Evolutionary conservation across 805 yeast genomes (phyloP).

Genomic region (Lachancea cidri): DNA sequence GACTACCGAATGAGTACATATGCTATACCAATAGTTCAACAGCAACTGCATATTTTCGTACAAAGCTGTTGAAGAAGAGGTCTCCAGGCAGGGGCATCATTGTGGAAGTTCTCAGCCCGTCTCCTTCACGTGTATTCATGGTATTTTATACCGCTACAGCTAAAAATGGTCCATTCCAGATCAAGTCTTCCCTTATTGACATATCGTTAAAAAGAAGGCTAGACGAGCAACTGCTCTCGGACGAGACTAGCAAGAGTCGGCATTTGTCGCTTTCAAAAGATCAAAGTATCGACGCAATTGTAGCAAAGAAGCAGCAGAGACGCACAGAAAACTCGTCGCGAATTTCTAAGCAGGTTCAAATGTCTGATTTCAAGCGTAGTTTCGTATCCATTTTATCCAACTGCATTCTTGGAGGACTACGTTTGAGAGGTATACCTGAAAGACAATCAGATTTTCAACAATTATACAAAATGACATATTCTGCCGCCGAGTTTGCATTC

Average conservation of each 20-base stretch:
- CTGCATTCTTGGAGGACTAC: conserved; percentile 34
- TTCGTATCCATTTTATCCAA: conserved; percentile 32
- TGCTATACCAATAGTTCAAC: conserved; percentile 27
- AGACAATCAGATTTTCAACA: conserved; percentile 28
- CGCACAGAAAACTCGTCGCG: conserved; percentile 13
- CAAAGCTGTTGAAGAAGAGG: conserved; percentile 18
- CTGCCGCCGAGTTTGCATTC: conserved; percentile 37
- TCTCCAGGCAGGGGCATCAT: conserved; percentile 22
- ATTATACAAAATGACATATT: conserved; percentile 34
- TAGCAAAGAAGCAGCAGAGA: conserved; percentile 18
- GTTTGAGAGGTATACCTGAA: conserved; percentile 32
- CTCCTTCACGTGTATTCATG: not conserved
- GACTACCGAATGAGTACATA: conserved; percentile 4
- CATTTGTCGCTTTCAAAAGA: not conserved
- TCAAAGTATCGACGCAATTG: conserved; percentile 16
- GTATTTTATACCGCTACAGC: conserved; percentile 1
- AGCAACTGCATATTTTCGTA: conserved; percentile 23
- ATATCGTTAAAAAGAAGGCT: conserved; percentile 6
- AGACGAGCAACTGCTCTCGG: conserved; percentile 7
- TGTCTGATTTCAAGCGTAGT: conserved; percentile 23
- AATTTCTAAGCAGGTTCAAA: conserved; percentile 16
- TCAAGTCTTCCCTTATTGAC: conserved; percentile 7
- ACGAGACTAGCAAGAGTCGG: not conserved
- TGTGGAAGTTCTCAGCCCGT: conserved; percentile 6
- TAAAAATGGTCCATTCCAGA: not conserved